Evolutionary conservation across 2,329 filamentous ascomycete genomes (phyloP), one percentile per base, ranked within the genome.

Genomic region (Fusarium pilosicola): DNA sequence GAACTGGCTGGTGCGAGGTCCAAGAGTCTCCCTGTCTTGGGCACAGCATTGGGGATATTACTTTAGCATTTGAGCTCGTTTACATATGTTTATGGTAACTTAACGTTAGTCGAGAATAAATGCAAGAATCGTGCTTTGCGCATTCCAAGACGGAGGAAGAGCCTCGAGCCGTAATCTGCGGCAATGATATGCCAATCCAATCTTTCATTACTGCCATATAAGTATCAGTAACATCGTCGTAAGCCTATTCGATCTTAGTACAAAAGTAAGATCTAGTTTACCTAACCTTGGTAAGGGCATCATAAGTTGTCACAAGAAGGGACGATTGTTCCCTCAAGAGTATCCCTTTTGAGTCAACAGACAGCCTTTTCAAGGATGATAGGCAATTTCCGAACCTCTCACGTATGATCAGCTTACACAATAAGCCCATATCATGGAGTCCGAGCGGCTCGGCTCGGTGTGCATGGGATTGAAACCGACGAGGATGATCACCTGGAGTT

Each of bases 401-500:
- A 14, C 18, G 24, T 18, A n/a, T 14, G 14, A 28, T 36, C 4
- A 28, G 32, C 30, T 49, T 36, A 9, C 17, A 49, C 11, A 28
- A n/a, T 28, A 28, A 46, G 28, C 17, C 36, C 34, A 36, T 30
- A 14, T 18, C 20, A 34, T 68, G n/a, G 34, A 28, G 7, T 14
- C 44, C 38, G 18, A 14, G 17, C 65, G 65, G 65, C 42, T 68
- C 65, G 64, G 65, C 49, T 68, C 65, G 65, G 64, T 63, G 56
- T 14, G 15, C n/a, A 34, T 30, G 18, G 17, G 2, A n/a, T 24
- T 20, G 18, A 24, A 55, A 30, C 64, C 65, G 65, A 68, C 20
- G 12, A 51, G 26, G 28, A 48, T 13, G 32, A 34, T 22, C 22
- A 9, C 36, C 6, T 34, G 1, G 14, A 17, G 26, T 18, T 32